These are phyloP conservation scores for Neurospora sp. DNA, from an alignment of 495 filamentous ascomycete species.

Conservation along the genomic window DNA sequence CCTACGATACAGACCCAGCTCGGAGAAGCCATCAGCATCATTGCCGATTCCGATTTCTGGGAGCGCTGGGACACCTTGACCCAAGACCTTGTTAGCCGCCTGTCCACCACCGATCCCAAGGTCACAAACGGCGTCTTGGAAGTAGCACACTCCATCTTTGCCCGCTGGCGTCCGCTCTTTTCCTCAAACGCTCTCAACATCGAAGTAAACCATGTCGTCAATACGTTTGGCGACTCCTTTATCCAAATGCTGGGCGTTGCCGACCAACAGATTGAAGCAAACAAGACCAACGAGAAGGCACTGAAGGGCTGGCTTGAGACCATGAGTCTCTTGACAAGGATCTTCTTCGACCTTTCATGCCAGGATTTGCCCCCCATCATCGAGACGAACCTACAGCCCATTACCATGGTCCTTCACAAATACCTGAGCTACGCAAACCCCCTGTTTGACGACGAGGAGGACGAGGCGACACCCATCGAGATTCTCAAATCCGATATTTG, in stretches of 20 bases:
- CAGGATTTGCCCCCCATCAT: slow-evolving; percentile 93
- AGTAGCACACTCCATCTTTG: slow-evolving; percentile 97
- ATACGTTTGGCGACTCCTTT: slow-evolving; percentile 71
- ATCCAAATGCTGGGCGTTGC: slow-evolving; percentile 67
- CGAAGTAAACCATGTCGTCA: slow-evolving; percentile 90
- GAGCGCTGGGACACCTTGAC: slow-evolving; percentile 87
- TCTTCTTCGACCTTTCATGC: slow-evolving; percentile 91
- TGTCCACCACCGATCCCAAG: slow-evolving; percentile 64
- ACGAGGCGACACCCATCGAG: slow-evolving; percentile 75
- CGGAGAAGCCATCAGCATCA: slow-evolving; percentile 90
- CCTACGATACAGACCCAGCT: slow-evolving; percentile 81
- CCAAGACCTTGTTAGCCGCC: slow-evolving; percentile 73
- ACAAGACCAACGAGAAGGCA: slow-evolving; percentile 59
- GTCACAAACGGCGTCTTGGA: slow-evolving; percentile 89
- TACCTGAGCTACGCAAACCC: slow-evolving; percentile 86
- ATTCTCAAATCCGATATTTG: slow-evolving; percentile 86
- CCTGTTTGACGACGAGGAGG: slow-evolving; percentile 70
- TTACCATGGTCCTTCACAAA: slow-evolving; percentile 76
- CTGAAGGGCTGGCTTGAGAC: slow-evolving; percentile 70
- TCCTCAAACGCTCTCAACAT: slow-evolving; percentile 80
- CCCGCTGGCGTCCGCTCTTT: slow-evolving; percentile 88
- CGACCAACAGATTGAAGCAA: slow-evolving; percentile 65
- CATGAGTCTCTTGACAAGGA: slow-evolving; percentile 75
- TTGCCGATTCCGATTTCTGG: slow-evolving; percentile 98
- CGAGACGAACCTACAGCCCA: slow-evolving; percentile 67